phyloP scores from a whole-genome alignment of 768 basidiomycete genomes.

The Krasilnikovozyma curviuscula region DNA sequence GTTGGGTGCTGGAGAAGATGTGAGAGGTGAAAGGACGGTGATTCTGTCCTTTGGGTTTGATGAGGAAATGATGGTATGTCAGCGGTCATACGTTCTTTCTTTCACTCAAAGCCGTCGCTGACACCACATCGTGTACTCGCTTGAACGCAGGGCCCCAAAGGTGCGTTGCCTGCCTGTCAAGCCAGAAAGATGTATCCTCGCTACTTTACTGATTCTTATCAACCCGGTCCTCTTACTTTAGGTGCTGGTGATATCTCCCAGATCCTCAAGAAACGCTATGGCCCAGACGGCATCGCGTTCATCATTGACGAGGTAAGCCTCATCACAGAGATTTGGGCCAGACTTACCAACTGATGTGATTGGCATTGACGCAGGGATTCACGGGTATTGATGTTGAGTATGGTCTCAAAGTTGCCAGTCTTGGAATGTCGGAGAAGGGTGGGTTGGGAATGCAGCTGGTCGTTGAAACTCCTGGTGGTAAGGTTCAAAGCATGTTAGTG shows the following conservation, averaged over 20 bases:
- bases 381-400: neutral
- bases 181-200: neutral
- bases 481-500: too few species aligned
- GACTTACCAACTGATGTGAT: too few species aligned
- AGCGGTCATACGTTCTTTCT: too few species aligned
- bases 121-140: too few species aligned
- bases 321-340: too few species aligned
- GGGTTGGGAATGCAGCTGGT: neutral
- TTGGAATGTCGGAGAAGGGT: neutral
- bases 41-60: neutral
- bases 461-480: neutral
- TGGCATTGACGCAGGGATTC: too few species aligned
- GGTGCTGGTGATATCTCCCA: neutral
- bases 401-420: neutral
- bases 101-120: too few species aligned
- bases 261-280: neutral
- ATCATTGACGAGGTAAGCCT: conserved; percentile 1
- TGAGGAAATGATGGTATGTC: too few species aligned
- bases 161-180: neutral
- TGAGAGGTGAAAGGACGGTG: neutral
- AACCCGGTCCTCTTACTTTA: too few species aligned
- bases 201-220: too few species aligned
- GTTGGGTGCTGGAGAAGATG: too few species aligned
- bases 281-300: neutral
- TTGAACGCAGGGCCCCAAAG: too few species aligned